phyloP scores from a whole-genome alignment of 352 stramenopile genomes.

The Stramenopiles sp. region DNA sequence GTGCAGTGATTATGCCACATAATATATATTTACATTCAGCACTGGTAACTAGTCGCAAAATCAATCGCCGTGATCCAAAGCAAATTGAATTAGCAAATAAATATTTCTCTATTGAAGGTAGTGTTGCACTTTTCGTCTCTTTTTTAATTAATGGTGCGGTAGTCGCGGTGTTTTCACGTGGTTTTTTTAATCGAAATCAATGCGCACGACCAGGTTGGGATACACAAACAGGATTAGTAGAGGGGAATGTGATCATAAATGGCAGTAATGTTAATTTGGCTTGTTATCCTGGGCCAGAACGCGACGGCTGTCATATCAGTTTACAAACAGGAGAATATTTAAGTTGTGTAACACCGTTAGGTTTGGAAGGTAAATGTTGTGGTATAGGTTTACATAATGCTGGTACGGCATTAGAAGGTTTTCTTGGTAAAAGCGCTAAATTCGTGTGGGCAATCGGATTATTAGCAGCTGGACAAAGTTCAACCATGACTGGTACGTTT shows the following conservation, averaged over 20 bases:
- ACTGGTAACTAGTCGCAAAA: constrained; percentile 32
- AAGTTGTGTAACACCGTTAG: constrained; percentile 13
- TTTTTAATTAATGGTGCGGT: constrained; percentile 86
- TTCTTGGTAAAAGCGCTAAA: constrained; percentile 51
- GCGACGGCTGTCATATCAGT: background rate
- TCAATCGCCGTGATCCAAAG: constrained; percentile 17
- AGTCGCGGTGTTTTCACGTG: constrained; percentile 70
- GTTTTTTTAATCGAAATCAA: constrained; percentile 44
- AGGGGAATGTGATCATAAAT: background rate
- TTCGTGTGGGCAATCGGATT: constrained; percentile 77
- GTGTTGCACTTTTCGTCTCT: constrained; percentile 63
- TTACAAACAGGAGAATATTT: background rate
- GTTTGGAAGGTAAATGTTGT: constrained; percentile 31
- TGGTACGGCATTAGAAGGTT: constrained; percentile 42
- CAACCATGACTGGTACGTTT: constrained; percentile 87
- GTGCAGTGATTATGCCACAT: constrained; percentile 86
- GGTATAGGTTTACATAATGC: constrained; percentile 61
- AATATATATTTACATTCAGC: constrained; percentile 84
- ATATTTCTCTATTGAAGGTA: constrained; percentile 77
- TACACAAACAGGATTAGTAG: background rate
- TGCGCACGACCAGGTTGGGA: background rate
- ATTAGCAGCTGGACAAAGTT: constrained; percentile 73
- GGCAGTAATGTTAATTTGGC: background rate
- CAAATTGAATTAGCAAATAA: constrained; percentile 59
- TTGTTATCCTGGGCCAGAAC: background rate